Evolutionary conservation across 2,329 filamentous ascomycete genomes (phyloP).

Genomic region (Aspergillus pseudotamarii): DNA sequence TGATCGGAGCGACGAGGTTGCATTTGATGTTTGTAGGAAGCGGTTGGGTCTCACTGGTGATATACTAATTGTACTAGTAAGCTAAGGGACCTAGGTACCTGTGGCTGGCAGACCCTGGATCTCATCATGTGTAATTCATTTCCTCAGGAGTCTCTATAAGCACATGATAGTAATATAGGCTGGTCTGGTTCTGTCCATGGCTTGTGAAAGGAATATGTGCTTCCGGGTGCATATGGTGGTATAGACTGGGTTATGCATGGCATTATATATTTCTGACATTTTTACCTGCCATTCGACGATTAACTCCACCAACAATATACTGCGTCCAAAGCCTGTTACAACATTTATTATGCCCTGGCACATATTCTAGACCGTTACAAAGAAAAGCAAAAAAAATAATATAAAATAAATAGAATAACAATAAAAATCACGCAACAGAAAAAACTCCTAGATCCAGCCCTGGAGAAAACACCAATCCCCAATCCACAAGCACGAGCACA

Average conservation of each 20-base stretch:
- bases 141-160: background rate
- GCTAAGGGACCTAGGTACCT: background rate
- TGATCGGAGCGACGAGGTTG: background rate
- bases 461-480: too few species aligned
- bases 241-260: background rate
- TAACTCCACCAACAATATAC: too few species aligned
- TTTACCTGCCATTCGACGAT: too few species aligned
- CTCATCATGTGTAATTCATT: background rate
- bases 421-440: too few species aligned
- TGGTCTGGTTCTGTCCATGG: too few species aligned
- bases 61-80: too few species aligned
- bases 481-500: constrained; percentile 2
- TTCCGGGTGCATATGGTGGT: background rate
- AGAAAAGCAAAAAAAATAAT: background rate
- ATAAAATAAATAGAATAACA: background rate
- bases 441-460: too few species aligned
- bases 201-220: background rate
- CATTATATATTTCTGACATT: background rate
- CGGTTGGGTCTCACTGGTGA: background rate
- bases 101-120: background rate
- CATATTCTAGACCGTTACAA: background rate
- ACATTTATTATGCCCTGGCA: background rate
- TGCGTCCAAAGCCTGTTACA: background rate
- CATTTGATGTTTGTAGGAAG: background rate
- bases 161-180: background rate